These are phyloP conservation scores for Neobulgaria alba DNA, from an alignment of 2,329 filamentous ascomycete species.

Conservation along the genomic window DNA sequence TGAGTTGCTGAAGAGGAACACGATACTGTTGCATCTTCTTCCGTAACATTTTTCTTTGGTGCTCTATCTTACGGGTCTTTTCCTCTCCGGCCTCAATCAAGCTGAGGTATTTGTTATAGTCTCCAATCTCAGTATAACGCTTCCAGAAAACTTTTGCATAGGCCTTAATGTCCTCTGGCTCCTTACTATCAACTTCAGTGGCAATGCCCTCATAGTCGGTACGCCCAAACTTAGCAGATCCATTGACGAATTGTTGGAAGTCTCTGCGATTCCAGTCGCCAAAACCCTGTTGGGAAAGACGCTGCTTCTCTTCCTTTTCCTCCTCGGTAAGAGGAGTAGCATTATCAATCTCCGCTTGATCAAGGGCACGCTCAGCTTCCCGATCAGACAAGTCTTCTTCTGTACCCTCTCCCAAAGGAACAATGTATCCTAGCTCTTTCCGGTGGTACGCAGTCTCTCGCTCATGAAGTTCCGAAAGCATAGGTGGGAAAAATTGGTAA, in stretches of 20 bases:
- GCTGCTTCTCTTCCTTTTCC: constrained; percentile 79
- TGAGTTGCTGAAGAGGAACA: constrained; percentile 94
- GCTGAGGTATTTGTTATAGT: constrained; percentile 81
- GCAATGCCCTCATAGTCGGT: constrained; percentile 79
- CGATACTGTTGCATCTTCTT: constrained; percentile 96
- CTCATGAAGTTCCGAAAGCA: constrained; percentile 82
- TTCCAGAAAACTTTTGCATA: constrained; percentile 98
- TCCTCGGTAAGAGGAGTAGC: constrained; percentile 81
- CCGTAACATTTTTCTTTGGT: constrained; percentile 84
- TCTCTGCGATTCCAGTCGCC: constrained; percentile 93
- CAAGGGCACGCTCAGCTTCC: constrained; percentile 76
- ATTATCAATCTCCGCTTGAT: constrained; percentile 89
- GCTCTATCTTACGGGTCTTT: constrained; percentile 76
- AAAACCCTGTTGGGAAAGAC: constrained; percentile 76
- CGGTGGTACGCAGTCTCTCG: constrained; percentile 93
- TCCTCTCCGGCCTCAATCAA: constrained; percentile 92
- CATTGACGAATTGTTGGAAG: constrained; percentile 97
- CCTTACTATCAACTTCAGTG: constrained; percentile 86
- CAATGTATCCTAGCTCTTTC: constrained; percentile 94
- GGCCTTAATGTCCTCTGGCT: constrained; percentile 70
- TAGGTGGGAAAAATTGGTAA: constrained; percentile 90
- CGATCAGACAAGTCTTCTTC: constrained; percentile 82
- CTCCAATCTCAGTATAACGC: constrained; percentile 80
- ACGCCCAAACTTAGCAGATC: constrained; percentile 85
- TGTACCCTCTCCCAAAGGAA: constrained; percentile 77